Evolutionary conservation across 768 basidiomycete genomes (phyloP), one percentile per base, ranked within the genome.

Genomic region (Lentinula sp.): DNA sequence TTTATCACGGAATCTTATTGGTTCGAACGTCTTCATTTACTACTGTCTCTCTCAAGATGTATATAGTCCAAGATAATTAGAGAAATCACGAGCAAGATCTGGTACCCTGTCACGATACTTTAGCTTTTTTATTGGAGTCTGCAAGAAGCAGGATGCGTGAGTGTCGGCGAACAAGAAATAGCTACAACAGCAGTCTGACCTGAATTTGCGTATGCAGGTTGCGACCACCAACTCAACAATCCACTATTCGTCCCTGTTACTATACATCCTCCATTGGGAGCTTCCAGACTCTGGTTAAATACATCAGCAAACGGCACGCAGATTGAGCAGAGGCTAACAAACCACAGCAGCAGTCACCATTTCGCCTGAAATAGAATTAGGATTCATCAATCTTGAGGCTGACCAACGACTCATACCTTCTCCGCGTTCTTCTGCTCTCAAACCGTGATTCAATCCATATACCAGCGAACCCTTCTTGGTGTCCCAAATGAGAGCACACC

Each of bases 401-500:
- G 20, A 35, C 7, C 18, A 28, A 28, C 28, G 28, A 28, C 28
- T 3, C 48, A 28, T 37, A 60, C 59, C 59, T 60, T 60, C 48
- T 65, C 85, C 81, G 8, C 33, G 66, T 79, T 65, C 68, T 86
- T 86, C 80, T 64, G 85, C 81, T 33, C 23, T 33, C 15, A 32
- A 2, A 13, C 78, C 78, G 64, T 87, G 85, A 63, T 85, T 82
- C 65, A 88, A 68, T 35, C 82, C 87, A 69, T 83, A 85, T 13
- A 85, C 76, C 28, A 86, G 70, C 2, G 72, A 73, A 10, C 78
- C 81, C 59, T 78, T 82, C 67, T 74, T 75, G 67, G 74, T 79
- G 66, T 89, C 85, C 87, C 88, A 88, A 36, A 84, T 80, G 42
- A 88, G 71, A 33, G 83, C 74, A 68, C 79, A 85, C 18, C 78